Percentiles rank a stretch among this genome's conserved stretches.
phyloP scores from a whole-genome alignment of 1,284 basidiomycete genomes.

The Golubevia sp. region DNA sequence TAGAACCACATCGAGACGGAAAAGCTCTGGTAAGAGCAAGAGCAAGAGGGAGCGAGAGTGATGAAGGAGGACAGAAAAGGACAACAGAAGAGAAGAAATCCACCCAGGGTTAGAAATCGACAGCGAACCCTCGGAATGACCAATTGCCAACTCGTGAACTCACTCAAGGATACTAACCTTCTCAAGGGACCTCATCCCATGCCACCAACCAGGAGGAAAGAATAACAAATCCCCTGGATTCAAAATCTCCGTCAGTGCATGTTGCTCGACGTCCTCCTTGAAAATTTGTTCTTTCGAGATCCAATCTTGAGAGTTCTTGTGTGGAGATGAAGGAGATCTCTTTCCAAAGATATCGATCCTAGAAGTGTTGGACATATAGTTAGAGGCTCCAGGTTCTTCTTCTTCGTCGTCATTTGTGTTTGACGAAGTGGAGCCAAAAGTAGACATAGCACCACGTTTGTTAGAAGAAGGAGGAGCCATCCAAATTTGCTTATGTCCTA shows the following conservation, averaged over 20 bases:
- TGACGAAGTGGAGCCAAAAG: background rate
- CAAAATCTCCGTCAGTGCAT: constrained; percentile 18
- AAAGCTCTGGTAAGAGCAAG: constrained; percentile 13
- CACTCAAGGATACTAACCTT: constrained; percentile 8
- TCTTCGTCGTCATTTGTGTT: background rate
- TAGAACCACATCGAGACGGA: constrained; percentile 13
- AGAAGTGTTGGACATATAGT: constrained; percentile 30
- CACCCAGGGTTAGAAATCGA: too few species aligned
- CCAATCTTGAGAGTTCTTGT: background rate
- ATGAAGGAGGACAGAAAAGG: too few species aligned
- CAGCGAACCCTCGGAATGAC: too few species aligned
- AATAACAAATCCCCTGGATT: constrained; percentile 37
- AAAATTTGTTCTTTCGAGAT: constrained; percentile 8
- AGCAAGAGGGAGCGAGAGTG: too few species aligned
- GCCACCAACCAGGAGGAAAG: constrained; percentile 45
- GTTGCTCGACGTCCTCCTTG: constrained; percentile 8
- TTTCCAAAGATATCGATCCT: constrained; percentile 24
- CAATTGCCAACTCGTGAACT: too few species aligned
- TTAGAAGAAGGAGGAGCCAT: constrained; percentile 70
- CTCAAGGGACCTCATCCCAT: constrained; percentile 29
- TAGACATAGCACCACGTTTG: constrained; percentile 4
- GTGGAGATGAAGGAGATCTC: too few species aligned
- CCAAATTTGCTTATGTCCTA: constrained; percentile 90
- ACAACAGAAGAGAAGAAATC: too few species aligned
- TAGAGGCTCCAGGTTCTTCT: too few species aligned